phyloP scores from a whole-genome alignment of 2,329 filamentous ascomycete species.

The Cercospora sesami region DNA sequence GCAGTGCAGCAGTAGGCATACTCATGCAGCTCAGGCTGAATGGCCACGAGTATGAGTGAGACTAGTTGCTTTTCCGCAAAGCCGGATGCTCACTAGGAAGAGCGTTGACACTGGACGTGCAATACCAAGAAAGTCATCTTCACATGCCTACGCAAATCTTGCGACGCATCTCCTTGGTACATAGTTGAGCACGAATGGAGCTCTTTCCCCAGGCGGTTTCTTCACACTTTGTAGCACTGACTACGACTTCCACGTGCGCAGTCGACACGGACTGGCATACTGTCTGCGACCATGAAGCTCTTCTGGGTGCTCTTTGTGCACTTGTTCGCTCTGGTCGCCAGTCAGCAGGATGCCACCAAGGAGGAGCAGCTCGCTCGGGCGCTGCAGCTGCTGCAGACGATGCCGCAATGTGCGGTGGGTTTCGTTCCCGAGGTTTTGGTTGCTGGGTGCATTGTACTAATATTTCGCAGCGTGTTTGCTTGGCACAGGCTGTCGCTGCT shows the following conservation, averaged over 20 bases:
- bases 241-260: not conserved
- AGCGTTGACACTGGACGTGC: not conserved
- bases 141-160: constrained; percentile 1
- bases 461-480: constrained; percentile 15
- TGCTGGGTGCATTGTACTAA: not conserved
- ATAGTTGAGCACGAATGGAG: not conserved
- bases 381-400: constrained; percentile 19
- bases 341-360: constrained; percentile 21
- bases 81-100: not conserved
- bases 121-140: not conserved
- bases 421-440: not conserved
- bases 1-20: not conserved
- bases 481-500: constrained; percentile 13
- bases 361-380: constrained; percentile 13
- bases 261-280: not conserved
- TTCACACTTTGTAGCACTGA: not conserved
- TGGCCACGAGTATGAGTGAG: not conserved
- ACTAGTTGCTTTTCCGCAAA: not conserved
- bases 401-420: constrained; percentile 22
- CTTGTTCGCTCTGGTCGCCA: constrained; percentile 5
- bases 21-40: not conserved
- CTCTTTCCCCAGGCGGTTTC: not conserved
- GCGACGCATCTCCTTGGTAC: not conserved
- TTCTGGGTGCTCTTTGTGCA: constrained; percentile 14
- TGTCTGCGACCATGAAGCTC: constrained; percentile 3